Base-by-base conservation (phyloP, 2,329 filamentous ascomycete genomes). In the Curvularia sp. region DNA sequence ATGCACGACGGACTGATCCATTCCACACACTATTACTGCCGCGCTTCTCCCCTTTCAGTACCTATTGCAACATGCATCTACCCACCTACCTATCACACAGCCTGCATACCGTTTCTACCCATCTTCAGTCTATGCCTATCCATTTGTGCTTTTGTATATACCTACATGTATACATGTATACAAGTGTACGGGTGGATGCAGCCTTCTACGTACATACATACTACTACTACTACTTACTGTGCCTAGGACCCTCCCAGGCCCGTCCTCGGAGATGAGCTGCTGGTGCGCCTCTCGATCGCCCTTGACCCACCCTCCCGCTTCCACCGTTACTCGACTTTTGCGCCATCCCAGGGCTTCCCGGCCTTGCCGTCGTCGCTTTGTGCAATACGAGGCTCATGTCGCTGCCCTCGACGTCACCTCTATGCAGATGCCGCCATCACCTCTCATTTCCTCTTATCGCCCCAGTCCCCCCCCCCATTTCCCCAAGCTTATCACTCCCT, bases 241-340 rank as follows among this genome's bases (percentile, higher is more conserved):
- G 12, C 13, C 21, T 12, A 25, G 21, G 12, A 42, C 21, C 39
- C 39, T 13, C 13, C 5, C 41, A 55, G 51, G 52, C 51, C 49
- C 42, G 25, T 57, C 57, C 39, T 70, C 72, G 71, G 72, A 73
- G 60, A 74, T 73, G 71, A 65, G 27, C 38, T 51, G 30, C 36
- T 38, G 53, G 50, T 19, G 49, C 57, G 56, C 63, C 63, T 64
- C 69, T 67, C 49, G 57, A 61, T 65, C 64, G 57, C 61, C 60
- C 63, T 68, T 65, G 64, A 50, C 56, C 64, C 57, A 63, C 62
- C 53, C 54, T 54, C 60, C 53, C 48, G 30, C 41, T 51, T 23
- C 34, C 47, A 51, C 53, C 34, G 58, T 61, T 61, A 49, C 61
- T 57, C 53, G 28, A 63, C 32, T 51, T 34, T 60, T 60, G 51